Evolutionary conservation across 495 filamentous ascomycete genomes (phyloP), one percentile per base, ranked within the genome.

Genomic region (Aspergillus cavernicola): DNA sequence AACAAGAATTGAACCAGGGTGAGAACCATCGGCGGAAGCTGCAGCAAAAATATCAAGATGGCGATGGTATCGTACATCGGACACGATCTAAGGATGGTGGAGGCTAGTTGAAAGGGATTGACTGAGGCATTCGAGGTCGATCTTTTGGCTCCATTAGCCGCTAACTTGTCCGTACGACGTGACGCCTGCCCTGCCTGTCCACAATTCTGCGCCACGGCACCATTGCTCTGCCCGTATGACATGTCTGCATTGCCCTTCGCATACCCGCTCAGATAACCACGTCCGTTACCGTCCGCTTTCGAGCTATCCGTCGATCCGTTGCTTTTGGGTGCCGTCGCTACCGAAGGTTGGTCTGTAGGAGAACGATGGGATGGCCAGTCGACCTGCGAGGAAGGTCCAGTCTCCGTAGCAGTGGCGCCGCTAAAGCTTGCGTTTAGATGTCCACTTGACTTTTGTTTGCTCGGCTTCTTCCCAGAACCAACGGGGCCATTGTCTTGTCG

Each of bases 21-120:
- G 53, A 97, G 79, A 50, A 95, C 82, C 60, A 90, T 89, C 20
- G 92, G 89, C 22, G 95, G 92, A n/a, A 96, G 83, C 67, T 96
- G 93, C 63, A 99, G 85, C 50, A 99, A 83, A 66, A 99, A 87
- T 68, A 99, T 97, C 66, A 99, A 80, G 66, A 99, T 96, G 63
- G 93, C 92, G 70, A 99, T 89, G 50, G 93, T 96, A 75, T 99
- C 93, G 69, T 88, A 85, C 57, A 96, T 83, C 20, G 93, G 93
- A 62, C 90, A 96, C 22, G 90, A 91, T 56, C 81, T 80, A 56
- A 98, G 82, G 53, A 98, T 93, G 36, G 92, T 97, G 55, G 88
- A 80, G 42, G 85, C 84, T 49, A 92, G 70, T 57, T 85, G 82
- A 50, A 93, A 68, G 39, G 86, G 83, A 52, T 86, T 85, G 45